These are phyloP conservation scores for Tolypocladium ophioglossoides DNA, from an alignment of 2,329 filamentous ascomycete species.

Conservation along the genomic window DNA sequence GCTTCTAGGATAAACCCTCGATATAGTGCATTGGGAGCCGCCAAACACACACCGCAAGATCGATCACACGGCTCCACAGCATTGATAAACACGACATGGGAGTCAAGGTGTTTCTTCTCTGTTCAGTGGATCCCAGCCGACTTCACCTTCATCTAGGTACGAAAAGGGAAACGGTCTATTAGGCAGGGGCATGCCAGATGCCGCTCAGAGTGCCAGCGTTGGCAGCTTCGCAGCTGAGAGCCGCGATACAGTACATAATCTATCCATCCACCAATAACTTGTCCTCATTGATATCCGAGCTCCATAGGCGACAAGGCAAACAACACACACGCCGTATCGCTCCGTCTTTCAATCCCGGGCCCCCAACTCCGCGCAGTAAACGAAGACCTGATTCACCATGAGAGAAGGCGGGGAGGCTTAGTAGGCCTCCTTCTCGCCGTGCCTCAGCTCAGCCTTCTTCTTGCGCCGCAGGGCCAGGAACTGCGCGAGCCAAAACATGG, in stretches of 20 bases:
- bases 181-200: neutral
- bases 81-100: too few species aligned
- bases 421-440: neutral
- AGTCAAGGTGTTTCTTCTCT: too few species aligned
- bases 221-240: neutral
- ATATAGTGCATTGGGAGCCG: too few species aligned
- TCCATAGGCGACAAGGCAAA: neutral
- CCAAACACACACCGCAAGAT: too few species aligned
- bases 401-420: neutral
- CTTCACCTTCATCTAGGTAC: too few species aligned
- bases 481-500: constrained; percentile 29
- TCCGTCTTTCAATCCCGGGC: neutral
- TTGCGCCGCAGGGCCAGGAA: constrained; percentile 18
- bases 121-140: too few species aligned
- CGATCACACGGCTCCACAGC: too few species aligned
- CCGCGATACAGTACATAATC: neutral
- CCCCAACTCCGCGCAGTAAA: neutral
- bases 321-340: too few species aligned
- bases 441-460: constrained; percentile 4
- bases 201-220: neutral
- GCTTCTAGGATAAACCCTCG: too few species aligned
- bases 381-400: neutral
- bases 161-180: neutral
- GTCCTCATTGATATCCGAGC: neutral
- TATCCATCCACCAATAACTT: neutral